These are phyloP conservation scores for Alternaria infectoria DNA, from an alignment of 2,329 filamentous ascomycete species.

Conservation along the genomic window DNA sequence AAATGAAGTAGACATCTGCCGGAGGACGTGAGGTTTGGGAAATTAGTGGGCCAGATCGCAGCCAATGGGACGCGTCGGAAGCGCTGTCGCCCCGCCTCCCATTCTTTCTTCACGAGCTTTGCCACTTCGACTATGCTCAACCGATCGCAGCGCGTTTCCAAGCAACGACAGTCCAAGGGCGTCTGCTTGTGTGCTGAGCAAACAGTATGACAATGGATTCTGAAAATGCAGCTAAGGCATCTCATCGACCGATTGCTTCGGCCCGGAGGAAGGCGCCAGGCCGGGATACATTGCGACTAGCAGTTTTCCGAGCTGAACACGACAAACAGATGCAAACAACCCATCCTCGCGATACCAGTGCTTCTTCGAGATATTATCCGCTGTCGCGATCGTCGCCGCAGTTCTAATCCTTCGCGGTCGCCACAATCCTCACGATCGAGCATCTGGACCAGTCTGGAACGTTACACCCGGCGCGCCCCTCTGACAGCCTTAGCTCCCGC, in stretches of 20 bases:
- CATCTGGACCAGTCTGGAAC: conserved; percentile 1
- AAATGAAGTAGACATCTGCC: neutral
- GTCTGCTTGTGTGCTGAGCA: neutral
- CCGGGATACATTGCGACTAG: conserved; percentile 2
- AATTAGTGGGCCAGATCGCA: neutral
- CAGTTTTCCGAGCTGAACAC: neutral
- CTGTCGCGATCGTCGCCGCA: neutral
- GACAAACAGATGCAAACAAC: neutral
- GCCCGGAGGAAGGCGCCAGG: conserved; percentile 1
- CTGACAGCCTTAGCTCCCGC: conserved; percentile 9
- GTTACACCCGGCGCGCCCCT: neutral
- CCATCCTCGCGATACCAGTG: neutral
- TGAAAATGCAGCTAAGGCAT: neutral
- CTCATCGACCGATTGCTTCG: conserved; percentile 7
- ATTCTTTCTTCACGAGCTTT: neutral
- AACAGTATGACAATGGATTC: neutral
- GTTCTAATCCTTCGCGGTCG: neutral
- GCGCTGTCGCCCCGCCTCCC: neutral
- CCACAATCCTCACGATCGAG: neutral
- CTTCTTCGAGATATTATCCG: neutral
- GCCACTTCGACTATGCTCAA: neutral
- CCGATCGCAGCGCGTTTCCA: neutral
- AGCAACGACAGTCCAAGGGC: neutral
- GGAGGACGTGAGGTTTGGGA: neutral
- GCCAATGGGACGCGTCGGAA: neutral